Conservation (phyloP, 202 grass and related monocot genomes). For the Dendrocalamus latiflorus region DNA sequence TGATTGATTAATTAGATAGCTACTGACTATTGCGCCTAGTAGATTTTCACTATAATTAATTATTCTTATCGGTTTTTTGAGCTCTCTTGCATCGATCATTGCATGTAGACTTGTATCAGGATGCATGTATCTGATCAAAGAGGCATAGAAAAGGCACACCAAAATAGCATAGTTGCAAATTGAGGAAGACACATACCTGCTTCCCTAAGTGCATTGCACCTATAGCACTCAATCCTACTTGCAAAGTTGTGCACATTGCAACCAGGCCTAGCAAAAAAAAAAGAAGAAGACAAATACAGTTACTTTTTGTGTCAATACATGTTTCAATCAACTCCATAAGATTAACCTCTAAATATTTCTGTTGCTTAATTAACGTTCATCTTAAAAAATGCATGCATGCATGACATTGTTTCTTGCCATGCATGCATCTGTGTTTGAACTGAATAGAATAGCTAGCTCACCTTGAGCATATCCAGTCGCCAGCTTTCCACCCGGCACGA, state of each 20-base stretch:
- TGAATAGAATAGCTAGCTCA: slow-evolving; percentile 13
- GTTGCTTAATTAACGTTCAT: background rate
- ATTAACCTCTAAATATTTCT: background rate
- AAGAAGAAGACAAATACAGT: background rate
- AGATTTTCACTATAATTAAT: background rate
- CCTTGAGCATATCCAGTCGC: slow-evolving; percentile 96
- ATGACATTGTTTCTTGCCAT: slow-evolving; percentile 22
- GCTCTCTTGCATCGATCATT: background rate
- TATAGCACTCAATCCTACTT: slow-evolving; percentile 74
- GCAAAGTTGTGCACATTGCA: slow-evolving; percentile 97
- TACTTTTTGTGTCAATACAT: background rate
- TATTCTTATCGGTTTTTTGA: background rate
- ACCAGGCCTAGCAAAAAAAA: slow-evolving; percentile 44
- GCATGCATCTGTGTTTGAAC: background rate
- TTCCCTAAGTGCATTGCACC: slow-evolving; percentile 69
- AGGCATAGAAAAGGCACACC: background rate
- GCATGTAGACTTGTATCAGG: background rate
- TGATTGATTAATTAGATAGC: background rate
- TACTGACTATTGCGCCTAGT: background rate
- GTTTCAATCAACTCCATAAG: background rate
- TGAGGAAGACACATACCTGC: slow-evolving; percentile 31
- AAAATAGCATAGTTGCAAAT: slow-evolving; percentile 1
- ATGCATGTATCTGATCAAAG: background rate
- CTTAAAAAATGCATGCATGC: background rate
- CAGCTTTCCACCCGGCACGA: slow-evolving; percentile 62